phyloP scores from a whole-genome alignment of 139 green algal genomes.

The Chlorella ohadii region DNA sequence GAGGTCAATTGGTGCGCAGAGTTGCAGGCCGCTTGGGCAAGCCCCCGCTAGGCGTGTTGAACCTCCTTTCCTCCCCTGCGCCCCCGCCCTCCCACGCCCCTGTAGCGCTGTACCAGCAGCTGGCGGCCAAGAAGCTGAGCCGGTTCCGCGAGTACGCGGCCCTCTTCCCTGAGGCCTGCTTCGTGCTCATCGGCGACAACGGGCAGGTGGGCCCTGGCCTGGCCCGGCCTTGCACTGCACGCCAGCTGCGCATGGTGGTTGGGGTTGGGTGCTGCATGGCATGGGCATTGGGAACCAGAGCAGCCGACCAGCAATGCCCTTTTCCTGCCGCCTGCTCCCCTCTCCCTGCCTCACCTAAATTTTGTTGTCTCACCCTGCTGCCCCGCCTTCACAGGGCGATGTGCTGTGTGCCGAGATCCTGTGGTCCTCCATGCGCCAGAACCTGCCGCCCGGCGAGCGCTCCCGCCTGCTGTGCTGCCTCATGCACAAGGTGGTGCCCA shows the following conservation, averaged over 20 bases:
- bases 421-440: constrained; percentile 36
- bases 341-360: no score
- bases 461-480: constrained; percentile 53
- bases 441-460: constrained; percentile 4
- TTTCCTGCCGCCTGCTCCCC: no score
- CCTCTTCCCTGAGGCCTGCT: constrained; percentile 70
- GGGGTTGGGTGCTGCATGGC: not conserved
- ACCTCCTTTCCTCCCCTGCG: not conserved
- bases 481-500: constrained; percentile 54
- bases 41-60: no score
- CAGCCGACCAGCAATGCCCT: no score
- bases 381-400: constrained; percentile 51
- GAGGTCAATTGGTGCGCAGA: no score
- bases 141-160: constrained; percentile 59
- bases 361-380: no score
- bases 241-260: not conserved
- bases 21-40: no score
- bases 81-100: no score
- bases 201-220: constrained; percentile 50
- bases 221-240: not conserved
- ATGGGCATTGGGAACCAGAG: no score
- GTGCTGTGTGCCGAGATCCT: constrained; percentile 64
- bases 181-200: constrained; percentile 72
- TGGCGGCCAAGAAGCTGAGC: constrained; percentile 63
- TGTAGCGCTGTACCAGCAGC: constrained; percentile 48